Conservation (phyloP, 768 basidiomycete species). For the Ramaria rubella region DNA sequence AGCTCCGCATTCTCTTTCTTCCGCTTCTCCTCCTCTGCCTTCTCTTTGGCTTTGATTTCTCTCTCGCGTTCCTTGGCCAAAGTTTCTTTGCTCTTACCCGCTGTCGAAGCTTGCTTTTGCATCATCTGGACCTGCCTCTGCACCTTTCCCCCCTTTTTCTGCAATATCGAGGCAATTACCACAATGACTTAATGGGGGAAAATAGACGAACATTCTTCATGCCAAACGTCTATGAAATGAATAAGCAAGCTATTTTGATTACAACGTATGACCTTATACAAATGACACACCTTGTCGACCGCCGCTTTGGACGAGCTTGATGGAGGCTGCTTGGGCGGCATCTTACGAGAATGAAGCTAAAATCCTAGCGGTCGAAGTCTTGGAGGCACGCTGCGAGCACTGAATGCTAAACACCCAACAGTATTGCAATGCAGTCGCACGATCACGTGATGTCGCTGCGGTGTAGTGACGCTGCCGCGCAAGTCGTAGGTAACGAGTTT, state of each 20-base stretch:
- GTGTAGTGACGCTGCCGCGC: no score
- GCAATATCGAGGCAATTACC: not conserved
- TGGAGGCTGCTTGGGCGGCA: constrained; percentile 75
- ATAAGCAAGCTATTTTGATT: constrained; percentile 20
- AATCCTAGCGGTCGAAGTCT: not conserved
- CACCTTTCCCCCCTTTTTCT: constrained; percentile 95
- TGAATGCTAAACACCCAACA: no score
- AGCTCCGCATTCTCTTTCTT: constrained; percentile 80
- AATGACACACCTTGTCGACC: constrained; percentile 65
- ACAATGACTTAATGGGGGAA: constrained; percentile 3
- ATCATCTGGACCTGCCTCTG: constrained; percentile 78
- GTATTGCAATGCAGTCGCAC: no score
- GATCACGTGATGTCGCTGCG: no score
- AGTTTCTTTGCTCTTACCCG: constrained; percentile 74
- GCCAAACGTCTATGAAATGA: constrained; percentile 68
- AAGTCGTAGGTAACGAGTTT: no score
- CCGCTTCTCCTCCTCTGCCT: constrained; percentile 75
- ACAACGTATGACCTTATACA: constrained; percentile 24
- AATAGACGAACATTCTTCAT: constrained; percentile 68
- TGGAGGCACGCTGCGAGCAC: no score
- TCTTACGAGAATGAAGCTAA: constrained; percentile 20
- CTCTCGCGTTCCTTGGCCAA: constrained; percentile 87
- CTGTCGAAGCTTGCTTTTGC: constrained; percentile 62
- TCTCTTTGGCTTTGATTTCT: constrained; percentile 64
- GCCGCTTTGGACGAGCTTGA: constrained; percentile 61